These are phyloP conservation scores for Aspergillus ibericus DNA, from an alignment of 2,329 filamentous ascomycete species.

Conservation along the genomic window DNA sequence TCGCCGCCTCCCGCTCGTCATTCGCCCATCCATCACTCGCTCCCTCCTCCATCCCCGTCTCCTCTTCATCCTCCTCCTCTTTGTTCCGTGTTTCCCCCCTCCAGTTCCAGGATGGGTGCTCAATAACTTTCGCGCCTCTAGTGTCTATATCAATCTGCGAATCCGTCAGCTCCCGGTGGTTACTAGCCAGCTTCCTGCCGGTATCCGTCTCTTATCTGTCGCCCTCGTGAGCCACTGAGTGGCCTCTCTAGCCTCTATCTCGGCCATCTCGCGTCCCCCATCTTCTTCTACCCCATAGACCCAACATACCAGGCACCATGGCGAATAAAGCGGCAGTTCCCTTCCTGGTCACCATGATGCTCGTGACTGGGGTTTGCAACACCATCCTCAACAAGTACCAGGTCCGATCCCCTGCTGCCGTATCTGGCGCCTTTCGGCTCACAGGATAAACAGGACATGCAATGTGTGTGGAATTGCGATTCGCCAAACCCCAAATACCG, in stretches of 20 bases:
- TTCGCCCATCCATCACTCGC: not conserved
- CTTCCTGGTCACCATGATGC: constrained; percentile 91
- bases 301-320: constrained; percentile 53
- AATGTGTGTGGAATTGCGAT: constrained; percentile 91
- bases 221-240: not conserved
- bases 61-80: not conserved
- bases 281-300: constrained; percentile 3
- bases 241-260: not conserved
- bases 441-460: constrained; percentile 67
- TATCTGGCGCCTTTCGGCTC: not conserved
- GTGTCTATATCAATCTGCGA: not conserved
- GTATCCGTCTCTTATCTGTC: not conserved
- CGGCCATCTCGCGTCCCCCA: not conserved
- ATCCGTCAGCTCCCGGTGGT: not conserved
- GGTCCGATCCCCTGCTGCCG: constrained; percentile 49
- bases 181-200: not conserved
- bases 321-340: constrained; percentile 71
- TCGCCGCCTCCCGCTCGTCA: not conserved
- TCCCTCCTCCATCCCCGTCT: not conserved
- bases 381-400: constrained; percentile 97
- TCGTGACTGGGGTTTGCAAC: constrained; percentile 93
- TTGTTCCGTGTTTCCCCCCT: not conserved
- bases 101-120: constrained; percentile 11
- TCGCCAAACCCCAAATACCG: constrained; percentile 65
- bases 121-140: constrained; percentile 7